phyloP scores from a whole-genome alignment of 371 early-diverging fungal species.

The Dinochytrium kinnereticum region DNA sequence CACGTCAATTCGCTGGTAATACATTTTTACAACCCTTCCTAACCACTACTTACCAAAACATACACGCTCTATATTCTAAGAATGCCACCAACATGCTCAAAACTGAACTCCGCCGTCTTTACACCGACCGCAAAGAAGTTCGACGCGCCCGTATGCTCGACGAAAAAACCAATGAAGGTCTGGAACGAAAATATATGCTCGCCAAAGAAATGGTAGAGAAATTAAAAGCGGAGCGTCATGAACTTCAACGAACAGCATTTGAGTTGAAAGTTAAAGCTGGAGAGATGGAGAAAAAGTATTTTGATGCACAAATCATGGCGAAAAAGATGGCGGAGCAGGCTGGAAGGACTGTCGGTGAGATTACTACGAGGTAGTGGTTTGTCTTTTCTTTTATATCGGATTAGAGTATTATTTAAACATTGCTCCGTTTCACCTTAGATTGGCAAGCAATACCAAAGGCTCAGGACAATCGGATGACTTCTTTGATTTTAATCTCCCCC shows the following conservation, averaged over 20 bases:
- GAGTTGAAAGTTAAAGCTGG: constrained; percentile 37
- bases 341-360: constrained; percentile 36
- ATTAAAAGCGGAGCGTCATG: constrained; percentile 46
- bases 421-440: neutral
- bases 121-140: constrained; percentile 35
- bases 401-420: too few species aligned
- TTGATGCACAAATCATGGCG: constrained; percentile 37
- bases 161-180: constrained; percentile 34
- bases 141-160: constrained; percentile 34
- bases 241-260: constrained; percentile 37
- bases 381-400: too few species aligned
- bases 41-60: too few species aligned
- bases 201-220: constrained; percentile 49
- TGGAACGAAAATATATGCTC: constrained; percentile 52
- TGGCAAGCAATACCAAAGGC: neutral
- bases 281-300: constrained; percentile 41
- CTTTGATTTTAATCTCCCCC: neutral
- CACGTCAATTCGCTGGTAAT: constrained; percentile 28
- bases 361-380: constrained; percentile 25
- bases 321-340: constrained; percentile 35
- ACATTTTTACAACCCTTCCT: neutral
- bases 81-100: constrained; percentile 56
- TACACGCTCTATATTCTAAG: constrained; percentile 17
- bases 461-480: neutral
- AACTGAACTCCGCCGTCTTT: constrained; percentile 50